Percentiles rank a stretch among this genome's conserved stretches.
These are phyloP conservation scores for Xylaria bambusicola DNA, from an alignment of 495 filamentous ascomycete species.

Conservation along the genomic window DNA sequence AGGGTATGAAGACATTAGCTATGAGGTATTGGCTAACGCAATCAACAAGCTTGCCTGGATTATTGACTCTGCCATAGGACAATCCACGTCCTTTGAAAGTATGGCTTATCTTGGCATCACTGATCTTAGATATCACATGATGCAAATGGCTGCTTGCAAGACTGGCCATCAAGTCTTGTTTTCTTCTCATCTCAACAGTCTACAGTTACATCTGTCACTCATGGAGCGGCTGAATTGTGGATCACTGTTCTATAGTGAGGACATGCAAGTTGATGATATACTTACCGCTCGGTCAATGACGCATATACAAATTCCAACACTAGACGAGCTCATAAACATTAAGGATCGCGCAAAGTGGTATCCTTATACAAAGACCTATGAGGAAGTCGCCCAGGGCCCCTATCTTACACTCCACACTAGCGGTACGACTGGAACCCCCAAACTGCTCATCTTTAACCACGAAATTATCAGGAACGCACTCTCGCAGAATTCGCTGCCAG, in stretches of 20 bases:
- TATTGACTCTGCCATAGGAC: background rate
- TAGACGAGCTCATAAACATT: background rate
- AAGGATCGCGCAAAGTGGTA: background rate
- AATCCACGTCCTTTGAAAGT: background rate
- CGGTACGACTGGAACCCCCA: slow-evolving; percentile 3
- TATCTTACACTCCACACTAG: background rate
- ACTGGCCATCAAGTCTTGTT: slow-evolving; percentile 2
- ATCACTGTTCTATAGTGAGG: background rate
- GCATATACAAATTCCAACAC: background rate
- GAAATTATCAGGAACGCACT: background rate
- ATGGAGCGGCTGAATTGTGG: slow-evolving; percentile 1
- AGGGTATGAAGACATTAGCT: slow-evolving; percentile 13
- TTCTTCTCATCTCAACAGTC: slow-evolving; percentile 1
- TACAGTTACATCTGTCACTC: background rate
- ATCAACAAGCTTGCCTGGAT: slow-evolving; percentile 12
- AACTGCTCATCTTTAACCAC: background rate
- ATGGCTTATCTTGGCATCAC: background rate
- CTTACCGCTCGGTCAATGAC: background rate
- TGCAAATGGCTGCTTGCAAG: slow-evolving; percentile 12
- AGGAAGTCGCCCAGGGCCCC: background rate
- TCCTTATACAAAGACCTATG: background rate
- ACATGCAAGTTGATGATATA: background rate
- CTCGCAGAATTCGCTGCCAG: background rate
- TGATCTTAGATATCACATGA: slow-evolving; percentile 9
- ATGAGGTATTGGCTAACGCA: background rate